Evolutionary conservation across 257 asterid species (phyloP).

Genomic region (Eustoma russellianum): DNA sequence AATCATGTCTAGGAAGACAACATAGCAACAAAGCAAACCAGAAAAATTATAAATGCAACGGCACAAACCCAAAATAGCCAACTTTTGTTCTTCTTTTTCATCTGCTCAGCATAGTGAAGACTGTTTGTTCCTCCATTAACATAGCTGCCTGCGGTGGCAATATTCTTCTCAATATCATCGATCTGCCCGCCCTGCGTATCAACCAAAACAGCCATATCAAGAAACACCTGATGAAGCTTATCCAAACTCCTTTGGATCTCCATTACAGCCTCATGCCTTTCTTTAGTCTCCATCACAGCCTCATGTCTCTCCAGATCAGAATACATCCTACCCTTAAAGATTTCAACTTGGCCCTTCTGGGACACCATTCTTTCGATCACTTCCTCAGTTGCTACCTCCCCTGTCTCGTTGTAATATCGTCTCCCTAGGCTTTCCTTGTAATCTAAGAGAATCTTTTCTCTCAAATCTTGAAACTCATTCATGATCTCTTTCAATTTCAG

Average conservation of each 20-base stretch:
- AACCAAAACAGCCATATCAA: constrained; percentile 84
- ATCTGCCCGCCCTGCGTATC: constrained; percentile 70
- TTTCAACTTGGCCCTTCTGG: constrained; percentile 17
- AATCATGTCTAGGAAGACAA: constrained; percentile 20
- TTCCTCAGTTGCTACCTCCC: constrained; percentile 49
- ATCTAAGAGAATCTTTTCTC: constrained; percentile 43
- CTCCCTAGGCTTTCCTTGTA: constrained; percentile 51
- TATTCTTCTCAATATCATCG: constrained; percentile 69
- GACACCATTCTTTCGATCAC: constrained; percentile 40
- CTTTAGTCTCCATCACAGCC: constrained; percentile 44
- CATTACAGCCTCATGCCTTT: constrained; percentile 53
- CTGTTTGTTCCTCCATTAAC: constrained; percentile 39
- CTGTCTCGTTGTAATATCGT: constrained; percentile 32
- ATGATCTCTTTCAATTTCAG: constrained; percentile 48
- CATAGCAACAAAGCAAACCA: constrained; percentile 49
- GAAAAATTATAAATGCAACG: constrained; percentile 36
- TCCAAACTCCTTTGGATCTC: constrained; percentile 62
- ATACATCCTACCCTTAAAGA: constrained; percentile 34
- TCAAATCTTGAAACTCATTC: constrained; percentile 60
- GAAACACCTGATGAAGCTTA: constrained; percentile 68
- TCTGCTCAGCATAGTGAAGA: constrained; percentile 43
- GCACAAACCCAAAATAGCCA: constrained; percentile 61
- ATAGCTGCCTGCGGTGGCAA: constrained; percentile 39
- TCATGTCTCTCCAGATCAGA: constrained; percentile 43
- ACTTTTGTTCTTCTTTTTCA: constrained; percentile 34